Evolutionary conservation across 306 rosid genomes (phyloP).

Genomic region (Biancaea sappan): DNA sequence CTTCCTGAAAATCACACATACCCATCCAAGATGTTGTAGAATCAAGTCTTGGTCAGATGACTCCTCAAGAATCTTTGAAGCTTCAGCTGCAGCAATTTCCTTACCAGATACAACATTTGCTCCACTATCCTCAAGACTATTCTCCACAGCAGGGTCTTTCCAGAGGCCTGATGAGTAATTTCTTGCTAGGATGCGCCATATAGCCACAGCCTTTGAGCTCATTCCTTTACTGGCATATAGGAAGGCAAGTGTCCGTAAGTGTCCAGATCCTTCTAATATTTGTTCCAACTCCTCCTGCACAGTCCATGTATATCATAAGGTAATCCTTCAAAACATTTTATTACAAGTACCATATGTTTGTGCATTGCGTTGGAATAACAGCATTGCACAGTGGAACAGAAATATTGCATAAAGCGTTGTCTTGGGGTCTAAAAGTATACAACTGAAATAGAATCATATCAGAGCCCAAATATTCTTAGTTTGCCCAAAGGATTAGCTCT

Average conservation of each 20-base stretch:
- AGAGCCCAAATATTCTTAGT: not conserved
- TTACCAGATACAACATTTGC: slow-evolving; percentile 57
- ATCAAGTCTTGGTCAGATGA: slow-evolving; percentile 85
- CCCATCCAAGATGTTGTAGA: slow-evolving; percentile 98
- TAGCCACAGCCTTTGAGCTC: slow-evolving; percentile 86
- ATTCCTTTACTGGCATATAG: slow-evolving; percentile 90
- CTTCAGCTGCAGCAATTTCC: slow-evolving; percentile 87
- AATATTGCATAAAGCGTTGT: slow-evolving; percentile 42
- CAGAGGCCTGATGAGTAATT: slow-evolving; percentile 76
- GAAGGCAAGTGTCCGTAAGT: slow-evolving; percentile 93
- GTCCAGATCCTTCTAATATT: slow-evolving; percentile 85
- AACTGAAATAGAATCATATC: slow-evolving; percentile 13
- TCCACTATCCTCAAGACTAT: slow-evolving; percentile 34
- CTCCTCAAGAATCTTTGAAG: slow-evolving; percentile 89
- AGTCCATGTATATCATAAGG: slow-evolving; percentile 53
- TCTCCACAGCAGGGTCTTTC: slow-evolving; percentile 66
- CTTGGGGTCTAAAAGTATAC: slow-evolving; percentile 37
- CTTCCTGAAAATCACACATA: slow-evolving; percentile 36
- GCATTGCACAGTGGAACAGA: slow-evolving; percentile 42
- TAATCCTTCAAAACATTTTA: slow-evolving; percentile 56
- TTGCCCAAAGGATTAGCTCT: not conserved
- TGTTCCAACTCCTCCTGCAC: slow-evolving; percentile 98
- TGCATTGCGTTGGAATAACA: slow-evolving; percentile 56
- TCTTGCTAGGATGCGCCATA: slow-evolving; percentile 92
- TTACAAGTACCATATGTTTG: slow-evolving; percentile 49